phyloP scores from a whole-genome alignment of 305 asterid genomes.

The Fraxinus dipetala region DNA sequence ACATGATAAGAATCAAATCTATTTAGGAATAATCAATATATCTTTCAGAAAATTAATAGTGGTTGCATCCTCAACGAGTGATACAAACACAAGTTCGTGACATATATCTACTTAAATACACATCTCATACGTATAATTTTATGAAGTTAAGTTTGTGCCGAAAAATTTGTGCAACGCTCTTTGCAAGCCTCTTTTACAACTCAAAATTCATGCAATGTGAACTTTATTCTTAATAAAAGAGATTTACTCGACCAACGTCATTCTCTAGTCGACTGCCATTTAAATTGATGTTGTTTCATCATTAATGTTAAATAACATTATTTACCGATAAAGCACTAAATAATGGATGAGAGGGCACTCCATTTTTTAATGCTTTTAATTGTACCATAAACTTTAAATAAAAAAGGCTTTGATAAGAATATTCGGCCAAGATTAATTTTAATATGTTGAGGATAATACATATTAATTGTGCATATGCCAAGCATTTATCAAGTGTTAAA shows the following conservation, averaged over 20 bases:
- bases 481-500: too few relatives aligned
- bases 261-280: not conserved
- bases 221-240: not conserved
- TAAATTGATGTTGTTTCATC: not conserved
- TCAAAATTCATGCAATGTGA: not conserved
- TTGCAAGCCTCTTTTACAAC: constrained; percentile 9
- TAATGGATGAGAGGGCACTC: not conserved
- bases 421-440: not conserved
- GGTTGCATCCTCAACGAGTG: not conserved
- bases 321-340: not conserved
- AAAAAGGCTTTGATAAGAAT: not conserved
- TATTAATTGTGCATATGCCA: not conserved
- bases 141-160: not conserved
- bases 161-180: not conserved
- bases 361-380: too few relatives aligned
- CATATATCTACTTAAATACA: too few relatives aligned
- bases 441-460: not conserved
- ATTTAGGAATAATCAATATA: not conserved
- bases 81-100: not conserved
- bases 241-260: not conserved
- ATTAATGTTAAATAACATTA: not conserved
- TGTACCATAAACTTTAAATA: not conserved
- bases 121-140: not conserved
- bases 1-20: not conserved
- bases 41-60: too few relatives aligned